Percentiles rank a stretch among this genome's conserved stretches.
phyloP scores from a whole-genome alignment of 2,329 filamentous ascomycete genomes.

The Annulohypoxylon truncatum region DNA sequence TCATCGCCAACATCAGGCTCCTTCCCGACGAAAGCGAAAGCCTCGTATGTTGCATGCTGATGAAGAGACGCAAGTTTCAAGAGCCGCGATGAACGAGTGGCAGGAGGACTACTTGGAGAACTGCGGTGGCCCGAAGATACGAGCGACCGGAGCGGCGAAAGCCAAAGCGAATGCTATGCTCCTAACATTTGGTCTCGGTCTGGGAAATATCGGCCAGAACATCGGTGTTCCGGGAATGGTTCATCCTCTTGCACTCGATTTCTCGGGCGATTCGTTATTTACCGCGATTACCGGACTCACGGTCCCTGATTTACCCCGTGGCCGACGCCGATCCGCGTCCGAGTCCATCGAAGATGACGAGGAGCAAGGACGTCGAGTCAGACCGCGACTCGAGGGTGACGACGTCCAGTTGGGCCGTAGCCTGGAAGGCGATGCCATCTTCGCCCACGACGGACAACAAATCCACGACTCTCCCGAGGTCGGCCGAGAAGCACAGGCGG shows the following conservation, averaged over 20 bases:
- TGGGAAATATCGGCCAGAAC: conserved; percentile 53
- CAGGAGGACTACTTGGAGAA: conserved; percentile 60
- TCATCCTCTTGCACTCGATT: conserved; percentile 61
- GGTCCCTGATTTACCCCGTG: conserved; percentile 37
- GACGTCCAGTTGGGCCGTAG: conserved; percentile 40
- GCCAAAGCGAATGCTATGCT: conserved; percentile 58
- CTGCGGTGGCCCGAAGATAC: conserved; percentile 53
- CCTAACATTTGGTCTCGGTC: conserved; percentile 55
- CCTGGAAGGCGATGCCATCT: conserved; percentile 45
- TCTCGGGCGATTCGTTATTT: conserved; percentile 58
- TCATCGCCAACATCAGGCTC: conserved; percentile 22
- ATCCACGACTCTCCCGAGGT: conserved; percentile 45
- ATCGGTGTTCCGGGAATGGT: conserved; percentile 46
- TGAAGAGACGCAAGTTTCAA: conserved; percentile 51
- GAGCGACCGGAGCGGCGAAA: conserved; percentile 49
- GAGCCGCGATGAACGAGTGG: conserved; percentile 56
- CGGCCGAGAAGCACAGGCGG: conserved; percentile 67
- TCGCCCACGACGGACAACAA: conserved; percentile 30
- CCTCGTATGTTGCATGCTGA: conserved; percentile 44
- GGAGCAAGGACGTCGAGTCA: conserved; percentile 53
- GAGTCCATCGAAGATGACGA: conserved; percentile 58
- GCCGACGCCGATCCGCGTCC: conserved; percentile 55
- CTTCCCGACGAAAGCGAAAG: conserved; percentile 43
- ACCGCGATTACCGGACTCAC: conserved; percentile 53
- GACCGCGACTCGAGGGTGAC: conserved; percentile 50